These are phyloP conservation scores for Colletotrichum coccodes DNA, from an alignment of 2,329 filamentous ascomycete genomes.

Conservation along the genomic window DNA sequence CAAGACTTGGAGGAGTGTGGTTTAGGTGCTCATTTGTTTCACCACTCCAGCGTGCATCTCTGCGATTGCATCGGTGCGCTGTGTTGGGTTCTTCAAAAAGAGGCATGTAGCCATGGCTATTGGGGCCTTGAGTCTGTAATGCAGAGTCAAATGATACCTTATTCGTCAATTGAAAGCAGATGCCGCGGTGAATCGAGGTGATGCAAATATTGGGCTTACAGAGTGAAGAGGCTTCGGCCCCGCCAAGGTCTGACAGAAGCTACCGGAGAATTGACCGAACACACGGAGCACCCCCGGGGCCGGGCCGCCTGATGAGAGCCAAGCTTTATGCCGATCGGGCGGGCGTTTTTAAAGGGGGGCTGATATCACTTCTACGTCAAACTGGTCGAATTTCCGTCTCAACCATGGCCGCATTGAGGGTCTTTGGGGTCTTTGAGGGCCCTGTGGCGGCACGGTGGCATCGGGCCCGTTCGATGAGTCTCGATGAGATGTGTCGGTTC, in stretches of 20 bases:
- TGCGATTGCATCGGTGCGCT: conserved; percentile 11
- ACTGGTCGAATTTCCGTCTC: not conserved
- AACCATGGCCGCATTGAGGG: conserved; percentile 2
- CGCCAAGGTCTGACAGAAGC: not conserved
- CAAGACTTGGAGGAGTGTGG: conserved; percentile 14
- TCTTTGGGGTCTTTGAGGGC: not conserved
- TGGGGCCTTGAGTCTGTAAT: conserved; percentile 16
- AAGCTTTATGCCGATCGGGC: not conserved
- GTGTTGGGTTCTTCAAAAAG: conserved; percentile 20
- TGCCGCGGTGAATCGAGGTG: not conserved
- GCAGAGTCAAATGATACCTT: conserved; percentile 32
- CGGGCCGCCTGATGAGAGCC: not conserved
- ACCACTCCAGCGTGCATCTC: conserved; percentile 10
- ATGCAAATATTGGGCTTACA: not conserved
- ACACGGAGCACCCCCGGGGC: conserved; percentile 8
- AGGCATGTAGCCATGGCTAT: conserved; percentile 18
- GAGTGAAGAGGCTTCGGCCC: not conserved
- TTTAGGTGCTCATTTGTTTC: conserved; percentile 15
- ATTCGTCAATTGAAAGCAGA: conserved; percentile 1
- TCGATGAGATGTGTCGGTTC: conserved; percentile 27
- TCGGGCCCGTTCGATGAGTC: conserved; percentile 20
- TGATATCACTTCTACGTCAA: conserved; percentile 33
- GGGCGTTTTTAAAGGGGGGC: not conserved
- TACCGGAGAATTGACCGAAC: conserved; percentile 8
- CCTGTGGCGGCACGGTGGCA: conserved; percentile 9